These are phyloP conservation scores for Lippia alba DNA, from an alignment of 305 asterid genomes.

Conservation along the genomic window DNA sequence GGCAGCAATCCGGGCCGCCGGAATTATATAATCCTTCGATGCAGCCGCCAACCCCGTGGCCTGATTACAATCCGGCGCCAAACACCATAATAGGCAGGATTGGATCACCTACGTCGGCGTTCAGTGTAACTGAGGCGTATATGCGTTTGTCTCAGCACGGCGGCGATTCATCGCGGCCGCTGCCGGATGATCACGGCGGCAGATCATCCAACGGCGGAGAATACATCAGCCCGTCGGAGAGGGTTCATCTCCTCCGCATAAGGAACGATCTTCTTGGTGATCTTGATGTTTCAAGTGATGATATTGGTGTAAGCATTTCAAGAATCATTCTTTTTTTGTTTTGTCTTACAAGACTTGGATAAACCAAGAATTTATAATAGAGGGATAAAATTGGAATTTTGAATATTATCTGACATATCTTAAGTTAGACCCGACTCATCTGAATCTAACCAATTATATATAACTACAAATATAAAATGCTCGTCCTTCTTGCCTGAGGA, in stretches of 20 bases:
- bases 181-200: neutral
- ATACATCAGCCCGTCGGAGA: slow-evolving; percentile 48
- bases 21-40: slow-evolving; percentile 32
- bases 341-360: too few species aligned
- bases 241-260: slow-evolving; percentile 51
- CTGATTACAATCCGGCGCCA: slow-evolving; percentile 16
- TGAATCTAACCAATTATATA: too few species aligned
- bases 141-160: slow-evolving; percentile 58
- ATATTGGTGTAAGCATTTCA: slow-evolving; percentile 45
- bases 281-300: slow-evolving; percentile 43
- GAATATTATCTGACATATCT: too few species aligned
- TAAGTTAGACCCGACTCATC: too few species aligned
- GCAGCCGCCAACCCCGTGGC: slow-evolving; percentile 13
- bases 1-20: slow-evolving; percentile 36
- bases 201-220: slow-evolving; percentile 36
- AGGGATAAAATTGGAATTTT: too few species aligned
- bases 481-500: too few species aligned
- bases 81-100: slow-evolving; percentile 51
- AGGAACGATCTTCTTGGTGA: slow-evolving; percentile 57
- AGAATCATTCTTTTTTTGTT: neutral
- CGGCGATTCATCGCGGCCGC: slow-evolving; percentile 27
- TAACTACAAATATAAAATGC: too few species aligned
- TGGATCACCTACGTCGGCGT: slow-evolving; percentile 60
- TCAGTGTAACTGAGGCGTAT: slow-evolving; percentile 53
- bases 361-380: too few species aligned